Conservation (phyloP, 2,329 filamentous ascomycete genomes). For the Pleoardoris graminearum region DNA sequence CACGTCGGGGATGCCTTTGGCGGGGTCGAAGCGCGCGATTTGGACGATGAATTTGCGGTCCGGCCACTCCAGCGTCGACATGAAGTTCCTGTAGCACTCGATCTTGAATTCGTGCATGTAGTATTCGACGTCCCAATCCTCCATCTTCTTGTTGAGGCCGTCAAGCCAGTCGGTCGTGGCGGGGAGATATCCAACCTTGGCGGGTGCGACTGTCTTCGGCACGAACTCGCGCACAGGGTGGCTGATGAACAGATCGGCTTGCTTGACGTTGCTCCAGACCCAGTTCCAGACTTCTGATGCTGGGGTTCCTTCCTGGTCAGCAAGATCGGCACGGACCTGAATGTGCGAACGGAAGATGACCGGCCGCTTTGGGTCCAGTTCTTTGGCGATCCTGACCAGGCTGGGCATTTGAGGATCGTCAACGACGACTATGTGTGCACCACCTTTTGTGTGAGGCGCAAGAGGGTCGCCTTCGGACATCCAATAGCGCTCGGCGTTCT, state of each 20-base stretch:
- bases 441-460: slow-evolving; percentile 65
- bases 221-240: slow-evolving; percentile 79
- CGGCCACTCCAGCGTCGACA: slow-evolving; percentile 63
- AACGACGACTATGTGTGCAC: slow-evolving; percentile 75
- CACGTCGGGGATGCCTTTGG: slow-evolving; percentile 79
- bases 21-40: slow-evolving; percentile 79
- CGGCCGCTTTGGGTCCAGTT: slow-evolving; percentile 69
- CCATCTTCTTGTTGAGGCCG: slow-evolving; percentile 76
- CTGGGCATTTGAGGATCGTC: slow-evolving; percentile 86
- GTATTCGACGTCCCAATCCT: slow-evolving; percentile 70
- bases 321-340: slow-evolving; percentile 75
- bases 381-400: slow-evolving; percentile 75
- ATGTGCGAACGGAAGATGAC: slow-evolving; percentile 83
- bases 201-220: slow-evolving; percentile 65
- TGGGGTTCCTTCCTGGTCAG: slow-evolving; percentile 64
- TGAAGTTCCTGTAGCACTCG: slow-evolving; percentile 62
- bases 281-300: slow-evolving; percentile 76
- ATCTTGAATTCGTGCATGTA: slow-evolving; percentile 75
- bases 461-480: slow-evolving; percentile 69
- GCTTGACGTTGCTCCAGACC: slow-evolving; percentile 71
- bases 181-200: slow-evolving; percentile 74
- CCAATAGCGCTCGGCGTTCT: slow-evolving; percentile 78
- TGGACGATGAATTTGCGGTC: slow-evolving; percentile 75
- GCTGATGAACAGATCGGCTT: slow-evolving; percentile 78
- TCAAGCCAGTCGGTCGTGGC: slow-evolving; percentile 85